Evolutionary conservation across 441 rosid species (phyloP).

Genomic region (Francoa sonchifolia): DNA sequence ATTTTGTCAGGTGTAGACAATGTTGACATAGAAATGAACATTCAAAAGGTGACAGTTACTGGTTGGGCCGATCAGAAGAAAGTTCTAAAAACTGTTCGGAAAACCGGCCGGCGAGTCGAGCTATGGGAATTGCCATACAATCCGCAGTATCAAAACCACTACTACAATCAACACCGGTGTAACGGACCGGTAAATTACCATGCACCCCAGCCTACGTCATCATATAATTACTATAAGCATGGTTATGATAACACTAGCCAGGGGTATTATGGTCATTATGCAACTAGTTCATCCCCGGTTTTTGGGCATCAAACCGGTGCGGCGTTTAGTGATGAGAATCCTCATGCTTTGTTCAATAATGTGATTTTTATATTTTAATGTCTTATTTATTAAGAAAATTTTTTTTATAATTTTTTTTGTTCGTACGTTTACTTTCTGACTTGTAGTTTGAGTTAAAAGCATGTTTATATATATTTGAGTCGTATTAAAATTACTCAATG

Average conservation of each 20-base stretch:
- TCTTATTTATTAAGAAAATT: too few relatives aligned
- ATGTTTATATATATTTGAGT: too few relatives aligned
- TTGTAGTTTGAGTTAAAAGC: too few relatives aligned
- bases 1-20: constrained; percentile 45
- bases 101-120: constrained; percentile 66
- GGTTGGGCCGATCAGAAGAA: constrained; percentile 72
- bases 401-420: too few relatives aligned
- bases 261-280: constrained; percentile 37
- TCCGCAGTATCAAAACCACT: constrained; percentile 24
- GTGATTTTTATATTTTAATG: too few relatives aligned
- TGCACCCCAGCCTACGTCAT: constrained; percentile 47
- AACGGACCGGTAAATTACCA: constrained; percentile 39
- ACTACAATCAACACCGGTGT: constrained; percentile 40
- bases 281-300: too few relatives aligned
- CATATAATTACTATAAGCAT: constrained; percentile 33
- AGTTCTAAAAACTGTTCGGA: constrained; percentile 49
- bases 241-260: constrained; percentile 28
- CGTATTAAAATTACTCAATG: too few relatives aligned
- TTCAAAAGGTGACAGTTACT: constrained; percentile 64
- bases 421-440: too few relatives aligned
- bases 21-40: constrained; percentile 48
- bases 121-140: constrained; percentile 66
- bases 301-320: too few relatives aligned
- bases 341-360: too few relatives aligned
- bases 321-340: too few relatives aligned